Evolutionary conservation across 768 basidiomycete species (phyloP).

Genomic region (Tylopilus plumbeoviolaceoides): DNA sequence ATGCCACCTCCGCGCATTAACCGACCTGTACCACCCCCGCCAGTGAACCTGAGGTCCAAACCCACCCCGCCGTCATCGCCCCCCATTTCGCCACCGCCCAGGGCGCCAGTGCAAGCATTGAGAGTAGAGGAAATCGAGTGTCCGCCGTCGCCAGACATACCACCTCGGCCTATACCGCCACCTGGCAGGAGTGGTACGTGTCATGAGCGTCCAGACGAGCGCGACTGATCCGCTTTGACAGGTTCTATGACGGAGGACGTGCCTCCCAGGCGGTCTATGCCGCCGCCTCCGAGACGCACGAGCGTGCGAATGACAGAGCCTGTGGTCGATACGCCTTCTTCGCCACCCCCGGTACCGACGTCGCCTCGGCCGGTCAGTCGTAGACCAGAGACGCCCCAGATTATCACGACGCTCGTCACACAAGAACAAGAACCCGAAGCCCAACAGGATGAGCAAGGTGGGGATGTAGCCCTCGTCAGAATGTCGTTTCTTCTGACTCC

Average conservation of each 20-base stretch:
- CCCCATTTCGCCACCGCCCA: slow-evolving; percentile 13
- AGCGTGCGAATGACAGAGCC: slow-evolving; percentile 16
- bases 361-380: slow-evolving; percentile 14
- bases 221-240: slow-evolving; percentile 8
- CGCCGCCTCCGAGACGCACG: slow-evolving; percentile 22
- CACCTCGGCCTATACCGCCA: slow-evolving; percentile 29
- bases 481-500: not conserved
- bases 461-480: not conserved
- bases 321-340: slow-evolving; percentile 7
- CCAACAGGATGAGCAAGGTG: slow-evolving; percentile 9
- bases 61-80: slow-evolving; percentile 17
- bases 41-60: slow-evolving; percentile 25
- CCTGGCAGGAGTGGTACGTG: slow-evolving; percentile 28
- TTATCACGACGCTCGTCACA: slow-evolving; percentile 18
- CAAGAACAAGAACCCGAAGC: slow-evolving; percentile 6
- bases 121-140: slow-evolving; percentile 22
- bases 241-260: slow-evolving; percentile 13
- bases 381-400: slow-evolving; percentile 20
- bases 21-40: slow-evolving; percentile 29
- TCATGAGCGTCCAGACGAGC: not conserved
- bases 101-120: slow-evolving; percentile 6
- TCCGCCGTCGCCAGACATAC: slow-evolving; percentile 28
- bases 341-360: slow-evolving; percentile 19
- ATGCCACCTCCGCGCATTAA: slow-evolving; percentile 31
- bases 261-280: slow-evolving; percentile 19